phyloP scores from a whole-genome alignment of 257 asterid genomes.

The Solanum sejunctum region DNA sequence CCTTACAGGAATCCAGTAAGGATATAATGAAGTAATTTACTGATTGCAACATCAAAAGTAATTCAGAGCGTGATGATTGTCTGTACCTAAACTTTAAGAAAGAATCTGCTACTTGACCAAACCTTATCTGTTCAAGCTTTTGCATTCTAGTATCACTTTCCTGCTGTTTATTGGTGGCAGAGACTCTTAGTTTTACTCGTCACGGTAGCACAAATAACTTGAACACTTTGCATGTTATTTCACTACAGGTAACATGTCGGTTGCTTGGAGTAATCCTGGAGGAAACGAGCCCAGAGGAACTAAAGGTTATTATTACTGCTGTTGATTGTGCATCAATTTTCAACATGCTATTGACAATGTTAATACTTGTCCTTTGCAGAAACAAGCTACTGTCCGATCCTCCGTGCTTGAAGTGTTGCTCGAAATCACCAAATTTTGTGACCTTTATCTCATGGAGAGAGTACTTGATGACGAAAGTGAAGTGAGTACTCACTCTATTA shows the following conservation, averaged over 20 bases:
- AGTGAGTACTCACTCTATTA: constrained; percentile 27
- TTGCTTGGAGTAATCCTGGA: constrained; percentile 75
- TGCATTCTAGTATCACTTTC: not conserved
- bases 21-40: not conserved
- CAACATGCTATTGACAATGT: not conserved
- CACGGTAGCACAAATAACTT: not conserved
- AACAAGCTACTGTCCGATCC: constrained; percentile 72
- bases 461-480: constrained; percentile 90
- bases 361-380: constrained; percentile 37
- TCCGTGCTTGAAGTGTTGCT: constrained; percentile 79
- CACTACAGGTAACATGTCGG: constrained; percentile 61
- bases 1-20: not conserved
- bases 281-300: constrained; percentile 83
- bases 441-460: constrained; percentile 94
- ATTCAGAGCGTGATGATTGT: not conserved
- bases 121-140: not conserved
- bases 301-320: constrained; percentile 41
- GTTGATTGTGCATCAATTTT: not conserved
- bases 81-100: not conserved
- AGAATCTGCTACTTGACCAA: not conserved
- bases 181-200: not conserved
- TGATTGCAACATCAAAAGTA: not conserved
- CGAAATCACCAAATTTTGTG: constrained; percentile 82
- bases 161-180: not conserved
- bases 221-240: not conserved